These are phyloP conservation scores for Metschnikowia henanensis DNA, from an alignment of 805 yeast species.

Conservation along the genomic window DNA sequence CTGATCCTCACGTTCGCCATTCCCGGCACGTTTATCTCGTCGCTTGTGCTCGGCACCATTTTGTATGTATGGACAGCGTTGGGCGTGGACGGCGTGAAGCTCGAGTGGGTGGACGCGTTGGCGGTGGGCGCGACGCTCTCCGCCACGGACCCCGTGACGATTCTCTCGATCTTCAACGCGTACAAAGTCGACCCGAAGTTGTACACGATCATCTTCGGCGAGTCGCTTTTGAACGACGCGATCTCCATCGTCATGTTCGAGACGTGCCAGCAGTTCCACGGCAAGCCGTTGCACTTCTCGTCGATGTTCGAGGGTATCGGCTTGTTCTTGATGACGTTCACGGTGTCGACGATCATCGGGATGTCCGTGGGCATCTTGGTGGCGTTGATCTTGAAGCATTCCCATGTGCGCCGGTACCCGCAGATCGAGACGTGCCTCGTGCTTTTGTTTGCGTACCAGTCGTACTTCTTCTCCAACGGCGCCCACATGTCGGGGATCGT, in stretches of 20 bases:
- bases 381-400: slow-evolving; percentile 86
- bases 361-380: slow-evolving; percentile 83
- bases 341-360: slow-evolving; percentile 88
- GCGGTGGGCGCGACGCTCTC: slow-evolving; percentile 97
- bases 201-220: slow-evolving; percentile 97
- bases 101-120: slow-evolving; percentile 95
- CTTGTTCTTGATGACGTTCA: slow-evolving; percentile 87
- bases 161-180: slow-evolving; percentile 92
- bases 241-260: slow-evolving; percentile 99
- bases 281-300: slow-evolving; percentile 67
- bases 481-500: slow-evolving; percentile 99
- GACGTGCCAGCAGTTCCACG: slow-evolving; percentile 95
- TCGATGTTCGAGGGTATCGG: slow-evolving; percentile 94
- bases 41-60: slow-evolving; percentile 87
- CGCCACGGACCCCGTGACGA: slow-evolving; percentile 98
- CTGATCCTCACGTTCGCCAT: slow-evolving; percentile 92
- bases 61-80: slow-evolving; percentile 86
- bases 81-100: slow-evolving; percentile 83
- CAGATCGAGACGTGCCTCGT: slow-evolving; percentile 95
- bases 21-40: slow-evolving; percentile 93
- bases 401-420: slow-evolving; percentile 93
- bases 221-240: slow-evolving; percentile 92
- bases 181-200: slow-evolving; percentile 97
- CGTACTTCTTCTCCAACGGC: slow-evolving; percentile 96
- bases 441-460: slow-evolving; percentile 87